Evolutionary conservation across 176 grass and related monocot species (phyloP).

Genomic region (Stipa capillata): DNA sequence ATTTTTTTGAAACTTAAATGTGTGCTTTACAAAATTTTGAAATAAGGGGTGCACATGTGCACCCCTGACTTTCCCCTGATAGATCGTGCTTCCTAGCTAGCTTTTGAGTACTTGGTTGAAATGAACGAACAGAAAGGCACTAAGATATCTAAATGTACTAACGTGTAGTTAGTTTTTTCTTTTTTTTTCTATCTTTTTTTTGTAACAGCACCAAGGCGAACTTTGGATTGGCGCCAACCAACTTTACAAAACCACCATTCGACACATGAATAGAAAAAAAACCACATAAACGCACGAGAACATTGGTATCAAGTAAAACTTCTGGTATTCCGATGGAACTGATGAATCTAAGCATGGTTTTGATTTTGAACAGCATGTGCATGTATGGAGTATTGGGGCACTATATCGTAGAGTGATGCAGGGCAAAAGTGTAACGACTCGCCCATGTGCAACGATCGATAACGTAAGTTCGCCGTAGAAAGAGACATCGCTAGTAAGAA

Average conservation of each 20-base stretch:
- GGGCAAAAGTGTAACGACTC: too few relatives aligned
- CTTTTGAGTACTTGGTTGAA: constrained; percentile 18
- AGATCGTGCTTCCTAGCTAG: neutral
- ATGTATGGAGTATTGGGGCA: neutral
- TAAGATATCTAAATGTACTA: neutral
- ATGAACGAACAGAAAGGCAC: neutral
- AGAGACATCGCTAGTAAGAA: too few relatives aligned
- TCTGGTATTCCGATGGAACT: neutral
- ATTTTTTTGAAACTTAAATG: too few relatives aligned
- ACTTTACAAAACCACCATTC: neutral
- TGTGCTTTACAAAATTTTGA: too few relatives aligned
- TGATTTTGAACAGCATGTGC: neutral
- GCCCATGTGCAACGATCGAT: too few relatives aligned
- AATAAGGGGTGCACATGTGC: too few relatives aligned
- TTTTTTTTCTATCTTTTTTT: neutral
- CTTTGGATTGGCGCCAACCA: neutral
- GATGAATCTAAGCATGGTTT: neutral
- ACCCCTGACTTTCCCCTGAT: too few relatives aligned
- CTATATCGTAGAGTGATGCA: neutral
- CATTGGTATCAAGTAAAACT: neutral
- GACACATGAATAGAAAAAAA: neutral
- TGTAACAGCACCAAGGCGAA: neutral
- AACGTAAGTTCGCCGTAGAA: too few relatives aligned
- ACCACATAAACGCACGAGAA: neutral
- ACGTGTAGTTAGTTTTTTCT: neutral